Evolutionary conservation across 1,139 yeast species (phyloP).

Genomic region (Sporopachydermia cereana): DNA sequence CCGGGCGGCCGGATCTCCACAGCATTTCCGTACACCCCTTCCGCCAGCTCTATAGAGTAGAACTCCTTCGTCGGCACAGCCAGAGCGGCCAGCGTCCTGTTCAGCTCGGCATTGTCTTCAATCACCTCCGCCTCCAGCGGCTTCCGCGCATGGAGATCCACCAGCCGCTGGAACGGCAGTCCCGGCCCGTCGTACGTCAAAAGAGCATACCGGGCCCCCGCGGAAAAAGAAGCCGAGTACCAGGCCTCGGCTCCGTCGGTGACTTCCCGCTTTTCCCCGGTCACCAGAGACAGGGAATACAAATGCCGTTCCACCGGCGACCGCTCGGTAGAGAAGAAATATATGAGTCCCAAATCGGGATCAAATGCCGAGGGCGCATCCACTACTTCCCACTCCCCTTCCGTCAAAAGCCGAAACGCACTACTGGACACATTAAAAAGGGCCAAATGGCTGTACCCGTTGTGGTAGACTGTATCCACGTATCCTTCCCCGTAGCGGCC

Average conservation of each 20-base stretch:
- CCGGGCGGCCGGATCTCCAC: slow-evolving; percentile 67
- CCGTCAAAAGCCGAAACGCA: slow-evolving; percentile 41
- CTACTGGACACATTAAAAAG: slow-evolving; percentile 40
- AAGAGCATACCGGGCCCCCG: slow-evolving; percentile 41
- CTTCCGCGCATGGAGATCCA: slow-evolving; percentile 28
- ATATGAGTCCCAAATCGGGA: slow-evolving; percentile 38
- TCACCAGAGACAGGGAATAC: slow-evolving; percentile 32
- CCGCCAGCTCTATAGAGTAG: slow-evolving; percentile 28
- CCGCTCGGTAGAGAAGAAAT: slow-evolving; percentile 50
- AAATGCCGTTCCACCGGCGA: slow-evolving; percentile 47
- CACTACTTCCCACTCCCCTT: slow-evolving; percentile 60
- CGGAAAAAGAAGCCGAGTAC: slow-evolving; percentile 52
- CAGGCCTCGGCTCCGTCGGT: slow-evolving; percentile 45
- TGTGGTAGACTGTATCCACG: slow-evolving; percentile 58
- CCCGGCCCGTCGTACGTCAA: slow-evolving; percentile 53
- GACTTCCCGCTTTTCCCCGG: slow-evolving; percentile 21
- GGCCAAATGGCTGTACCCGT: slow-evolving; percentile 59
- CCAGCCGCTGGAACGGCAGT: slow-evolving; percentile 50
- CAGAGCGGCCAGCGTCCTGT: slow-evolving; percentile 23
- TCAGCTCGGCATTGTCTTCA: slow-evolving; percentile 24
- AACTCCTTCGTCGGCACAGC: slow-evolving; percentile 47
- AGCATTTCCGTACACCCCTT: slow-evolving; percentile 43
- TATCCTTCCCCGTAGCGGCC: slow-evolving; percentile 42
- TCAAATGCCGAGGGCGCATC: slow-evolving; percentile 49
- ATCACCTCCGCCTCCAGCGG: slow-evolving; percentile 25